Percentiles rank a stretch among this genome's conserved stretches.
These are phyloP conservation scores for Pseudogymnoascus sp. DNA, from an alignment of 2,329 filamentous ascomycete genomes.

Conservation along the genomic window DNA sequence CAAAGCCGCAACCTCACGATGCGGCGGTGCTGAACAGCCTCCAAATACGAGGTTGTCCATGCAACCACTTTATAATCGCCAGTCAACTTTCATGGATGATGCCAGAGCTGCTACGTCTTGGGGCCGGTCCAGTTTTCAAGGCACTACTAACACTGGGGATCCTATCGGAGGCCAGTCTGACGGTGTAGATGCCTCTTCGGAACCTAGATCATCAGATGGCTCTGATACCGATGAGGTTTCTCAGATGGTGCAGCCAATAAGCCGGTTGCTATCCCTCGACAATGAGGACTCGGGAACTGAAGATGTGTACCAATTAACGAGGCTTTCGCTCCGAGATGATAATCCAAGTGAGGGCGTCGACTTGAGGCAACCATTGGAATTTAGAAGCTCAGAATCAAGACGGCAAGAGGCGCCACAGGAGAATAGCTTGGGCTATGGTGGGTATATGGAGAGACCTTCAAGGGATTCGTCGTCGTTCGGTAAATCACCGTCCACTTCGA, in stretches of 20 bases:
- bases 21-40: not conserved
- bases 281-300: not conserved
- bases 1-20: not conserved
- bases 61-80: not conserved
- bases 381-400: not conserved
- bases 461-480: slow-evolving; percentile 12
- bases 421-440: slow-evolving; percentile 25
- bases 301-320: not conserved
- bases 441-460: slow-evolving; percentile 21
- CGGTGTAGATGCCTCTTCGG: not conserved
- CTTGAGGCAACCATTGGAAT: not conserved
- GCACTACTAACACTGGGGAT: not conserved
- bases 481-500: not conserved
- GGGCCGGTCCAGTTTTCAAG: not conserved
- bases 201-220: not conserved
- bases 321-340: not conserved
- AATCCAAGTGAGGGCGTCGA: not conserved
- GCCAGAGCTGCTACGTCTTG: not conserved
- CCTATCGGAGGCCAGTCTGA: not conserved
- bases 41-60: not conserved
- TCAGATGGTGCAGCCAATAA: not conserved
- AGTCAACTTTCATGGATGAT: not conserved
- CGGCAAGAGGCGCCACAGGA: slow-evolving; percentile 7
- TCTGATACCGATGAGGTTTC: not conserved
- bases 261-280: not conserved